Evolutionary conservation across 352 stramenopile species (phyloP).

Genomic region (Phytophthora podocarpi): DNA sequence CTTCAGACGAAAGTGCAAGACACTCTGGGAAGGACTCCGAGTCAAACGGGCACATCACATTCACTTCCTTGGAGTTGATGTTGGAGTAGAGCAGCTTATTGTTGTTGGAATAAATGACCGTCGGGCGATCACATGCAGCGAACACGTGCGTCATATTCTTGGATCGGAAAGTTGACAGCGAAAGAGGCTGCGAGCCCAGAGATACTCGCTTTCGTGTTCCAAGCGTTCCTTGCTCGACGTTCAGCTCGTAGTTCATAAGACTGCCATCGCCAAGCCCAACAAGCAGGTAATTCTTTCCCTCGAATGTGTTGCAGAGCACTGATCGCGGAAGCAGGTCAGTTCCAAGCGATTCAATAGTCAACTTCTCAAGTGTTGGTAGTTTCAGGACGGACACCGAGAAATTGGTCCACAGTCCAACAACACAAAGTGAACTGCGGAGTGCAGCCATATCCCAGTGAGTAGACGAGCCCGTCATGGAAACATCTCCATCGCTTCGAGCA

Average conservation of each 20-base stretch:
- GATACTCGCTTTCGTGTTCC: constrained; percentile 93
- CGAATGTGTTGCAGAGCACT: constrained; percentile 89
- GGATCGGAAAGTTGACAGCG: constrained; percentile 92
- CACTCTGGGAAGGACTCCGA: constrained; percentile 94
- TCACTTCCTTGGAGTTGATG: constrained; percentile 92
- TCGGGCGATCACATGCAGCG: constrained; percentile 96
- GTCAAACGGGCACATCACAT: constrained; percentile 93
- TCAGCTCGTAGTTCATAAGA: constrained; percentile 93
- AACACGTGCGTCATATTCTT: constrained; percentile 96
- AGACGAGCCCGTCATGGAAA: constrained; percentile 56
- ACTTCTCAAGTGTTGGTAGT: constrained; percentile 76
- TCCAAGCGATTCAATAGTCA: constrained; percentile 72
- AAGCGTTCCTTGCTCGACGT: constrained; percentile 48
- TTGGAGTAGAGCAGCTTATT: constrained; percentile 98
- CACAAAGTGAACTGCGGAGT: constrained; percentile 66
- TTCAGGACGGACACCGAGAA: constrained; percentile 91
- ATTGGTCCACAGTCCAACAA: constrained; percentile 93
- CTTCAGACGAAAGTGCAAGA: constrained; percentile 95
- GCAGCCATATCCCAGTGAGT: constrained; percentile 66
- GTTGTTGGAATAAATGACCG: constrained; percentile 97
- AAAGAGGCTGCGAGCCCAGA: constrained; percentile 95
- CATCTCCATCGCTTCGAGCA: constrained; percentile 45
- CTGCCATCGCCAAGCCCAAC: constrained; percentile 97
- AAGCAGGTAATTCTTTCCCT: constrained; percentile 91
- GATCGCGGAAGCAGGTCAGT: constrained; percentile 88